These are phyloP conservation scores for Incumbomyces delicatus DNA, from an alignment of 2,329 filamentous ascomycete species.

Conservation along the genomic window DNA sequence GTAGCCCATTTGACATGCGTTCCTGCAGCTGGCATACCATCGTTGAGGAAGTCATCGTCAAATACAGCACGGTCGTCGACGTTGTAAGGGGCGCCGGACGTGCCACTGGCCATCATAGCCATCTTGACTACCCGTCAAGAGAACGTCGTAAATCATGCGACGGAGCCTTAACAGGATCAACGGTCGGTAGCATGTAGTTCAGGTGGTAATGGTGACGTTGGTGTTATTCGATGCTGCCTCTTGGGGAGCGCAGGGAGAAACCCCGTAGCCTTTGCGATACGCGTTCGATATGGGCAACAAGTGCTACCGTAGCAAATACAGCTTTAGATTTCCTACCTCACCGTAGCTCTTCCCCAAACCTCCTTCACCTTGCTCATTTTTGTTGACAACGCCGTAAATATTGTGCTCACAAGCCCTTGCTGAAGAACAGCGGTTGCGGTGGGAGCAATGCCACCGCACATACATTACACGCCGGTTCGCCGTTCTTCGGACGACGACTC, in stretches of 20 bases:
- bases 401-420: too few relatives aligned
- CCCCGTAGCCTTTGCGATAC: background rate
- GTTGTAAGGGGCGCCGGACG: conserved; percentile 8
- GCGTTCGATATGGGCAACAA: background rate
- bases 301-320: too few relatives aligned
- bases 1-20: conserved; percentile 59
- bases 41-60: conserved; percentile 30
- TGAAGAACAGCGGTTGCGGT: too few relatives aligned
- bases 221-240: background rate
- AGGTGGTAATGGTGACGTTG: background rate
- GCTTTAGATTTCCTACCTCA: too few relatives aligned
- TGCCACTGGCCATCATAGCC: conserved; percentile 26
- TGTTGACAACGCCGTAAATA: too few relatives aligned
- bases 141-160: background rate
- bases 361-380: too few relatives aligned
- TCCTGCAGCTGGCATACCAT: conserved; percentile 39
- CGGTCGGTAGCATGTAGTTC: background rate
- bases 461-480: too few relatives aligned
- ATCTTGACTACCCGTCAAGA: conserved; percentile 8
- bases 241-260: background rate
- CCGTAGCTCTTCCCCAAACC: too few relatives aligned
- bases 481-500: too few relatives aligned
- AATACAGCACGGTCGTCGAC: conserved; percentile 19
- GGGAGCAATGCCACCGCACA: too few relatives aligned
- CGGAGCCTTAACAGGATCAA: background rate